A percentile compares a stretch with the other conserved stretches of the same genome.
Evolutionary conservation across 2,329 filamentous ascomycete genomes (phyloP).

Genomic region (Domatiomyces catenatus): DNA sequence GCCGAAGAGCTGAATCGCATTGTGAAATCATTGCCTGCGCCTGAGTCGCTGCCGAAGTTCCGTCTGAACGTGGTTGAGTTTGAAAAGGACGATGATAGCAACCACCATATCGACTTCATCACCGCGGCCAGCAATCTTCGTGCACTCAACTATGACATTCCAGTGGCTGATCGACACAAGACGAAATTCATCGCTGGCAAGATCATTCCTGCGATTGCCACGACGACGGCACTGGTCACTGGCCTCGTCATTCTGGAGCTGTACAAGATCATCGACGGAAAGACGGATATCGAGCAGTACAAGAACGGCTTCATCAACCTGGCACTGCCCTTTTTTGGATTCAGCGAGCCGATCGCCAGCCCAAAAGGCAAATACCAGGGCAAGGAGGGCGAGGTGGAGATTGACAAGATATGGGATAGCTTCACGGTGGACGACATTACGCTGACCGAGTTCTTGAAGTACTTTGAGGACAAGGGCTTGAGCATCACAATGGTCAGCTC

Average conservation of each 20-base stretch:
- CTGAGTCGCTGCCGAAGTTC: conserved; percentile 71
- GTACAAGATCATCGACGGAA: conserved; percentile 92
- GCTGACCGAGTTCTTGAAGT: conserved; percentile 63
- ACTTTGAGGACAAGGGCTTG: conserved; percentile 69
- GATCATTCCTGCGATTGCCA: conserved; percentile 97
- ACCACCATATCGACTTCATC: conserved; percentile 98
- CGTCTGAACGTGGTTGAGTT: conserved; percentile 87
- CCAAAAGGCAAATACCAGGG: conserved; percentile 84
- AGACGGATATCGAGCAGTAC: conserved; percentile 94
- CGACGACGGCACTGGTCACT: conserved; percentile 88
- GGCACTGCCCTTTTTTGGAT: conserved; percentile 91
- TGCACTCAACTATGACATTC: conserved; percentile 95
- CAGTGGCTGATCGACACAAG: conserved; percentile 82
- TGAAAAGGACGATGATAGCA: conserved; percentile 96
- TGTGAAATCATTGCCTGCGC: conserved; percentile 55
- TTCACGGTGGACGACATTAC: conserved; percentile 76
- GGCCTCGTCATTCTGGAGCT: conserved; percentile 84
- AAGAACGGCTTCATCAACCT: conserved; percentile 98
- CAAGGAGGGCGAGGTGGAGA: conserved; percentile 58
- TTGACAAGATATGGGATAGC: conserved; percentile 97
- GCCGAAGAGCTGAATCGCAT: conserved; percentile 61
- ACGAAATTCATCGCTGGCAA: conserved; percentile 99
- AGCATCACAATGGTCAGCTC: conserved; percentile 86
- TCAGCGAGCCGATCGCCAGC: conserved; percentile 89
- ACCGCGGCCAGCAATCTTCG: conserved; percentile 91